These are phyloP conservation scores for Penicillium sp. DNA, from an alignment of 2,329 filamentous ascomycete genomes.

Conservation along the genomic window DNA sequence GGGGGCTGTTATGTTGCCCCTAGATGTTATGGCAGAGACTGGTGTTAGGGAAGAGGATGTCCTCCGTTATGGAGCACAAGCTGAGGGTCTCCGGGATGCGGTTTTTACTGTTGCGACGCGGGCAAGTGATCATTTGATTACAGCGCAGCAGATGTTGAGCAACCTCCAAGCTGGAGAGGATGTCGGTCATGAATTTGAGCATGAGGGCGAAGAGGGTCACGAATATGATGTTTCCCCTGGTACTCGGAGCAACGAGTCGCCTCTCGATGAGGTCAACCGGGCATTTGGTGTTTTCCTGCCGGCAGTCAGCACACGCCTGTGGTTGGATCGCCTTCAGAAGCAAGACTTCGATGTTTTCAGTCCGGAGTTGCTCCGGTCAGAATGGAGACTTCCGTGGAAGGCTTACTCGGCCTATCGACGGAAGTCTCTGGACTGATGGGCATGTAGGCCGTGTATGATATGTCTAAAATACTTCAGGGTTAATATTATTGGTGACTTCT, in stretches of 20 bases:
- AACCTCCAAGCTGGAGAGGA: slow-evolving; percentile 71
- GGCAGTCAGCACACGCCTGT: slow-evolving; percentile 72
- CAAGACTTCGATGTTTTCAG: slow-evolving; percentile 80
- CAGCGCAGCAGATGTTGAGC: slow-evolving; percentile 84
- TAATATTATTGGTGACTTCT: neutral
- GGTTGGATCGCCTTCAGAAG: slow-evolving; percentile 73
- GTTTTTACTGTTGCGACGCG: slow-evolving; percentile 89
- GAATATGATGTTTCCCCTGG: slow-evolving; percentile 43
- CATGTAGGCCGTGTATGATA: slow-evolving; percentile 15
- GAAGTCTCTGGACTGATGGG: slow-evolving; percentile 46
- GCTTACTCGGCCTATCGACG: slow-evolving; percentile 61
- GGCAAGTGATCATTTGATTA: slow-evolving; percentile 94
- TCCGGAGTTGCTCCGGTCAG: slow-evolving; percentile 59
- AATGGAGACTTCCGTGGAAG: slow-evolving; percentile 86
- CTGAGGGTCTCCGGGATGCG: slow-evolving; percentile 78
- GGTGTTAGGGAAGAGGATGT: slow-evolving; percentile 86
- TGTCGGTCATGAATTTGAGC: slow-evolving; percentile 84
- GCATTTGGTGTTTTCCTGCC: slow-evolving; percentile 81
- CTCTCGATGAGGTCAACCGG: slow-evolving; percentile 56
- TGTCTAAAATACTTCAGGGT: slow-evolving; percentile 9
- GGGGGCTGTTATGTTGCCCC: slow-evolving; percentile 72
- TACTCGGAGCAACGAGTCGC: slow-evolving; percentile 42
- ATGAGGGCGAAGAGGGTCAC: slow-evolving; percentile 72
- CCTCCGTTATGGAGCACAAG: slow-evolving; percentile 73
- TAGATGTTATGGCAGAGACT: slow-evolving; percentile 83